A percentile compares a stretch with the other conserved stretches of the same genome.
Evolutionary conservation across 2,329 filamentous ascomycete genomes (phyloP).

Genomic region (Mariannaea sp.): DNA sequence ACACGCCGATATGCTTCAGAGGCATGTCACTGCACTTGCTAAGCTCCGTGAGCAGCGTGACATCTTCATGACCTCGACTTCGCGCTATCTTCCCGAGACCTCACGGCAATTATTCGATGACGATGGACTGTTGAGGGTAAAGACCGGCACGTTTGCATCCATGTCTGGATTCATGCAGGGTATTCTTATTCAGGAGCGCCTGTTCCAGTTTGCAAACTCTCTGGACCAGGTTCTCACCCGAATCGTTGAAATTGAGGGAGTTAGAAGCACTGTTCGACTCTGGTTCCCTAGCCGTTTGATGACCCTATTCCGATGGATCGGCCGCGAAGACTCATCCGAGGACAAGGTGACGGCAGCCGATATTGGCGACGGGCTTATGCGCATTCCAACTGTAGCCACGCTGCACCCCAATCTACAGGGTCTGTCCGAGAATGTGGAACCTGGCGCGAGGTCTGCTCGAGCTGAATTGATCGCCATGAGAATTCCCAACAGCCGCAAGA

Average conservation of each 20-base stretch:
- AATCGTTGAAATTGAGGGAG: slow-evolving; percentile 10
- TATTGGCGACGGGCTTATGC: slow-evolving; percentile 12
- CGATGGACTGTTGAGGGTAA: slow-evolving; percentile 1
- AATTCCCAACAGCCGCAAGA: slow-evolving; percentile 14
- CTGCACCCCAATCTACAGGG: neutral
- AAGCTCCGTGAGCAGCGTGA: slow-evolving; percentile 1
- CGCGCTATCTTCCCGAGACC: neutral
- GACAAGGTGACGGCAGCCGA: slow-evolving; percentile 8
- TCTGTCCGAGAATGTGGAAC: neutral
- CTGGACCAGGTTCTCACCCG: slow-evolving; percentile 4
- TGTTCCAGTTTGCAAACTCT: neutral
- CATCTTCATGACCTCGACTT: slow-evolving; percentile 3
- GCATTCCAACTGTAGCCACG: slow-evolving; percentile 10
- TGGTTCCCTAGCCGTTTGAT: slow-evolving; percentile 8
- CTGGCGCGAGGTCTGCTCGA: neutral
- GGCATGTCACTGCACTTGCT: neutral
- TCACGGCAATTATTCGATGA: slow-evolving; percentile 7
- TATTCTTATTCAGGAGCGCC: slow-evolving; percentile 12
- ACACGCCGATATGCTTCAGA: slow-evolving; percentile 8
- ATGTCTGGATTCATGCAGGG: slow-evolving; percentile 6
- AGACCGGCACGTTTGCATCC: neutral
- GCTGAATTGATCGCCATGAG: slow-evolving; percentile 8
- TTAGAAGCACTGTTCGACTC: neutral
- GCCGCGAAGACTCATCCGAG: slow-evolving; percentile 6
- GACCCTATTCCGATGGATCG: slow-evolving; percentile 12